These are phyloP conservation scores for Diutina siamensis DNA, from an alignment of 1,139 yeast genomes.

Conservation along the genomic window DNA sequence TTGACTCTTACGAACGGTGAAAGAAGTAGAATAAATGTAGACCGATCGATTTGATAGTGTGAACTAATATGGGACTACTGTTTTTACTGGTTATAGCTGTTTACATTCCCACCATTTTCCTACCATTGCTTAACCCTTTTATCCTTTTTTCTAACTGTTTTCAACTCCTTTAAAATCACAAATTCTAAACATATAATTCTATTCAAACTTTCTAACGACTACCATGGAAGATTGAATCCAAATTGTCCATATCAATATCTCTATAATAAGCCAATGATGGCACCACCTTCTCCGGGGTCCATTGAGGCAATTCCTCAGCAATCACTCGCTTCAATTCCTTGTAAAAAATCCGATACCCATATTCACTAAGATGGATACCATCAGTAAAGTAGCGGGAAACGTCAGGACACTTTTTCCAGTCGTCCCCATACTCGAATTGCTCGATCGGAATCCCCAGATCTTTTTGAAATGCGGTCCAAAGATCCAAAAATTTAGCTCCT, in stretches of 20 bases:
- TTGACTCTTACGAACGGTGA: too few relatives aligned
- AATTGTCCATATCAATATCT: constrained; percentile 14
- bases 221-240: constrained; percentile 6
- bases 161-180: too few relatives aligned
- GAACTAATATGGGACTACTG: too few relatives aligned
- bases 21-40: too few relatives aligned
- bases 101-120: too few relatives aligned
- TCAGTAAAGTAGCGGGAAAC: constrained; percentile 24
- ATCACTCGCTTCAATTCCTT: constrained; percentile 30
- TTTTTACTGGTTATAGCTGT: too few relatives aligned
- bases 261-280: constrained; percentile 27
- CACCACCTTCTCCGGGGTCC: constrained; percentile 24
- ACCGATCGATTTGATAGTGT: too few relatives aligned
- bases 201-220: neutral
- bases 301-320: constrained; percentile 33
- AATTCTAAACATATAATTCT: too few relatives aligned
- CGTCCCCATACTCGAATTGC: constrained; percentile 8
- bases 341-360: constrained; percentile 46
- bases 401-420: constrained; percentile 8
- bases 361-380: constrained; percentile 59
- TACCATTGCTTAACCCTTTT: too few relatives aligned
- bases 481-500: constrained; percentile 40
- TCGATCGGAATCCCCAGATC: constrained; percentile 14
- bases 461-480: constrained; percentile 33
- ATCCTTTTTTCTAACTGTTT: too few relatives aligned